Conservation (phyloP, 176 grass and related monocot species). For the Carex parvula region DNA sequence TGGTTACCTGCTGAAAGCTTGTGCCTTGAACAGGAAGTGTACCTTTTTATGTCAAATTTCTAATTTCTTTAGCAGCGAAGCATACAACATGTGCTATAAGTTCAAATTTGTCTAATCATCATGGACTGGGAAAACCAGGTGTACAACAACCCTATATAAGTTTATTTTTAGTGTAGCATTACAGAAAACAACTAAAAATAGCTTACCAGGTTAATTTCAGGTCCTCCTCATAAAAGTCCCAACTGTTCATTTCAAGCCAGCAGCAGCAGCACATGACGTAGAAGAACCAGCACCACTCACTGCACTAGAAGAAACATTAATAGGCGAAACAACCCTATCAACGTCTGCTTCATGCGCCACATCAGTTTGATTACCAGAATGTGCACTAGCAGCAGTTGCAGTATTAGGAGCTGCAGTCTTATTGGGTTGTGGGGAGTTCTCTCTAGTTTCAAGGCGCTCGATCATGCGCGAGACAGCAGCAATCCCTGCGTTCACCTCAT, state of each 20-base stretch:
- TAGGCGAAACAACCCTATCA: constrained; percentile 22
- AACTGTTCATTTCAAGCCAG: constrained; percentile 34
- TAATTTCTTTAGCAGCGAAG: background rate
- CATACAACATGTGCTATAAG: background rate
- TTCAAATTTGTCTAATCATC: background rate
- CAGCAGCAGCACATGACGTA: constrained; percentile 37
- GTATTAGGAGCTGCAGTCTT: constrained; percentile 5
- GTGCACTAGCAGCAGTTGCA: background rate
- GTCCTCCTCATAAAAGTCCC: constrained; percentile 18
- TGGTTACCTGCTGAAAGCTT: background rate
- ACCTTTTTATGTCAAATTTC: background rate
- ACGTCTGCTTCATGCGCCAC: constrained; percentile 28
- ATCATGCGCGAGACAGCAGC: constrained; percentile 68
- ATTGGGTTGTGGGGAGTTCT: constrained; percentile 28
- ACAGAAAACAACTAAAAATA: background rate
- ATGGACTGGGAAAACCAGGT: background rate
- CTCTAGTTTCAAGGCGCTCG: constrained; percentile 47
- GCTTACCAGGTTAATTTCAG: constrained; percentile 21
- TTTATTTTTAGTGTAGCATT: background rate
- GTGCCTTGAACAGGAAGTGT: background rate
- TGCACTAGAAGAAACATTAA: background rate
- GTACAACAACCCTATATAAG: background rate
- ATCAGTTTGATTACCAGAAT: background rate
- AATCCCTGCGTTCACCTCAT: constrained; percentile 69
- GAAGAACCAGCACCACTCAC: constrained; percentile 29